These are phyloP conservation scores for Pseudofabraea citricarpa DNA, from an alignment of 2,329 filamentous ascomycete genomes.

Conservation along the genomic window DNA sequence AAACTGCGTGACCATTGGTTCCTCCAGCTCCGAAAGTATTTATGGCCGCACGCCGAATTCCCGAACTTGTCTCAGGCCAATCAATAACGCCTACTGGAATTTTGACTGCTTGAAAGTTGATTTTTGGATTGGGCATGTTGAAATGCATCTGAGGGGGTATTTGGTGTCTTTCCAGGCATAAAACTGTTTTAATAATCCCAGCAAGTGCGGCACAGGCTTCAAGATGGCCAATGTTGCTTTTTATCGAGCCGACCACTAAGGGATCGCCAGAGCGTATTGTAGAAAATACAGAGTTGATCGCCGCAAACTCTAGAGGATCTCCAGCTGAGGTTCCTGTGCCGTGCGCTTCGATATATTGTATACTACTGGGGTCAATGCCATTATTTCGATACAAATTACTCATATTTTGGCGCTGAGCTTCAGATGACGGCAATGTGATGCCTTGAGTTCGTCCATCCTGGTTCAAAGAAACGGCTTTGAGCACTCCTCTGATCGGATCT, in stretches of 20 bases:
- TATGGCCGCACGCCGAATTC: conserved; percentile 11
- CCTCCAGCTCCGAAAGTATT: conserved; percentile 36
- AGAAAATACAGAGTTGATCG: conserved; percentile 1
- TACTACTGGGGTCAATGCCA: not conserved
- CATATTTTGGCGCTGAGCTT: conserved; percentile 31
- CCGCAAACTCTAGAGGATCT: conserved; percentile 14
- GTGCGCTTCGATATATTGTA: conserved; percentile 43
- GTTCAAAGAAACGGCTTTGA: conserved; percentile 46
- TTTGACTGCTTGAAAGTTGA: not conserved
- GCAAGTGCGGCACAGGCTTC: conserved; percentile 38
- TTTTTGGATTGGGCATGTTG: conserved; percentile 26
- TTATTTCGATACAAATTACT: not conserved
- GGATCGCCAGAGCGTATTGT: not conserved
- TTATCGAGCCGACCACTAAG: conserved; percentile 15
- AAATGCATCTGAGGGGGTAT: conserved; percentile 17
- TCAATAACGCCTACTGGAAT: conserved; percentile 7
- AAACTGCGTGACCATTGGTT: conserved; percentile 39
- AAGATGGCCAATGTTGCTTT: conserved; percentile 36
- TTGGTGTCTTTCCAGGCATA: conserved; percentile 23
- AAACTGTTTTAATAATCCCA: conserved; percentile 35
- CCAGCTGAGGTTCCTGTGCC: conserved; percentile 31
- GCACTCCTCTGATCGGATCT: conserved; percentile 50
- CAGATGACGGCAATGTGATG: conserved; percentile 46
- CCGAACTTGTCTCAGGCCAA: conserved; percentile 3
- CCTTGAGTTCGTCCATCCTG: conserved; percentile 53